Base-by-base conservation (phyloP, 176 grass and related monocot species). In the Musa itinerans region DNA sequence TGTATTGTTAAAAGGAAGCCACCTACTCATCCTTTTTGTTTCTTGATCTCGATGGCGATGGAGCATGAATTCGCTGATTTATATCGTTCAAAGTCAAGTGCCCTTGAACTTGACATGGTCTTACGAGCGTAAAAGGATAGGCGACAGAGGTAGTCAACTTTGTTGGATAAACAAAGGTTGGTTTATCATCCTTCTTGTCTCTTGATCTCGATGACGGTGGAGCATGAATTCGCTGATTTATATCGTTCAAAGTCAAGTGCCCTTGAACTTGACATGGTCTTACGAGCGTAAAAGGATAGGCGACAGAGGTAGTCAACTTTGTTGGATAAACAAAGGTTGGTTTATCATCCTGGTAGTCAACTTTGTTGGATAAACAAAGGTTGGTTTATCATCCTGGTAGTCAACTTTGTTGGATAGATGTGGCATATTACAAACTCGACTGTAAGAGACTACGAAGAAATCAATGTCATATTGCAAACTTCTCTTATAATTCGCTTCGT, bases 231-330 rank as follows among this genome's bases (percentile, higher is more conserved):
- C 81, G 79, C 56, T 79, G 69, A 76, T 98, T 98, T 86, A 98
- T 93, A 54, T 94, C 95, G 27, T 91, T 79, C 76, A 94, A 80
- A 76, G 95, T 91, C 50, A 87, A 78, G 78, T 90, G 84, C 13
- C 83, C 86, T 87, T 94, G 86, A 78, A 85, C 72, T 85, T 88
- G 81, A 70, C 78, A 93, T 79, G 90, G 84, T 88, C 92, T 99
- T 80, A 98, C 83, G 65, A 98, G 77, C 19, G 86, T 91, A 82
- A 98, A 98, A 59, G 94, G 94, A 81, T 86, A 91, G 65, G 90
- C 84, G 49, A 98, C 55, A 14, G 84, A 79, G 43, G 88, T 85
- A 63, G 88, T 86, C 70, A 92, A 19, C 80, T 87, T 93, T 81
- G 83, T 81, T 51, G 82, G 86, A 52, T 79, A 80, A 74, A 71